Conservation (phyloP, 805 yeast genomes). For the Spathaspora gorwiae region DNA sequence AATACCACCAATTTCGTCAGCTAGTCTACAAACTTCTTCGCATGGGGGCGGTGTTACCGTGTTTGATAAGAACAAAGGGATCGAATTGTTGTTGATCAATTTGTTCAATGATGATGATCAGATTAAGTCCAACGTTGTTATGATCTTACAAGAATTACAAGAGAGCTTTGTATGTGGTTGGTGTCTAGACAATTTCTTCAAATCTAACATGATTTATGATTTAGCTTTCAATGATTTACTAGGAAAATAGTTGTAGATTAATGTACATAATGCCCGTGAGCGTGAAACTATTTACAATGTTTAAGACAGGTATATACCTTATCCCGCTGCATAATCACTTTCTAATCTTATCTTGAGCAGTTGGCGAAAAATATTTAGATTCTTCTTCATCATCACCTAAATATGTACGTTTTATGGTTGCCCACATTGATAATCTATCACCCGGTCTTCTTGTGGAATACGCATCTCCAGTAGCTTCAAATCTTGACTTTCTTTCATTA, state of each 20-base stretch:
- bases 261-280: background rate
- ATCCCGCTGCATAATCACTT: background rate
- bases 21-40: slow-evolving; percentile 34
- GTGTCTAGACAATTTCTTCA: slow-evolving; percentile 35
- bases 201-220: slow-evolving; percentile 36
- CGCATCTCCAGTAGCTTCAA: slow-evolving; percentile 64
- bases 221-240: slow-evolving; percentile 35
- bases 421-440: slow-evolving; percentile 40
- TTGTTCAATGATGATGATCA: slow-evolving; percentile 39
- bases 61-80: slow-evolving; percentile 42
- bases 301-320: too few species aligned
- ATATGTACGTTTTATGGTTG: slow-evolving; percentile 15
- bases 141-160: slow-evolving; percentile 40
- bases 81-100: slow-evolving; percentile 37
- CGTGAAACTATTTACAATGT: background rate
- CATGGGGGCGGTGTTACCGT: slow-evolving; percentile 39
- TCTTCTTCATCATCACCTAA: slow-evolving; percentile 5
- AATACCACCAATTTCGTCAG: slow-evolving; percentile 37
- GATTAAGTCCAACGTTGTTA: slow-evolving; percentile 34
- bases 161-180: slow-evolving; percentile 43
- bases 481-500: slow-evolving; percentile 52
- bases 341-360: slow-evolving; percentile 6
- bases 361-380: slow-evolving; percentile 5
- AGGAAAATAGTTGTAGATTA: background rate
- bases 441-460: slow-evolving; percentile 56